A percentile compares a stretch with the other conserved stretches of the same genome.
Evolutionary conservation across 768 basidiomycete species (phyloP).

Genomic region (Tephrocybe sp.): DNA sequence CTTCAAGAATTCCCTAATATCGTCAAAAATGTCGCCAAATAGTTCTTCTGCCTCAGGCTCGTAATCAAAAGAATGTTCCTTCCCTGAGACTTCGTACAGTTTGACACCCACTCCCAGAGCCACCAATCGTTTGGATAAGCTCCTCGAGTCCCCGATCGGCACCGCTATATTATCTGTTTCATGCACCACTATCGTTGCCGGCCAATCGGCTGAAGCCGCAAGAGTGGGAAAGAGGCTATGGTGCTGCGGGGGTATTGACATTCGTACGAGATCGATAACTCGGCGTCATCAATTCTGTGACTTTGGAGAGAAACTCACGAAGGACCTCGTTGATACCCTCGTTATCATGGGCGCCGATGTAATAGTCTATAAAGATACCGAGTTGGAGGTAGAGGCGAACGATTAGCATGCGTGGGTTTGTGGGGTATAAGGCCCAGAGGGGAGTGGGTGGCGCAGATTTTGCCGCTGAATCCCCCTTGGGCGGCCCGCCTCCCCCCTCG

Average conservation of each 20-base stretch:
- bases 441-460: no score
- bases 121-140: slow-evolving; percentile 29
- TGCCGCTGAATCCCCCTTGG: no score
- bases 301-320: slow-evolving; percentile 24
- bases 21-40: slow-evolving; percentile 37
- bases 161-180: slow-evolving; percentile 51
- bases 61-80: slow-evolving; percentile 62
- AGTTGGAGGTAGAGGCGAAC: slow-evolving; percentile 59
- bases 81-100: slow-evolving; percentile 25
- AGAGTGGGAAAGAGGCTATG: slow-evolving; percentile 47
- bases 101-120: slow-evolving; percentile 28
- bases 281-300: slow-evolving; percentile 1
- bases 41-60: slow-evolving; percentile 39
- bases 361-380: slow-evolving; percentile 59
- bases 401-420: slow-evolving; percentile 62
- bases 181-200: slow-evolving; percentile 47
- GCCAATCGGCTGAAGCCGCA: slow-evolving; percentile 35
- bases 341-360: slow-evolving; percentile 44
- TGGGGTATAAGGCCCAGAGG: no score
- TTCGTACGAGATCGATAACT: slow-evolving; percentile 11
- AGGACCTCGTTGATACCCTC: slow-evolving; percentile 46
- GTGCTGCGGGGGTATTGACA: slow-evolving; percentile 28
- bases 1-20: slow-evolving; percentile 35
- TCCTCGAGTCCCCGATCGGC: slow-evolving; percentile 37
- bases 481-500: no score